Conservation (phyloP, 352 stramenopile genomes). For the Pythium brassicae region DNA sequence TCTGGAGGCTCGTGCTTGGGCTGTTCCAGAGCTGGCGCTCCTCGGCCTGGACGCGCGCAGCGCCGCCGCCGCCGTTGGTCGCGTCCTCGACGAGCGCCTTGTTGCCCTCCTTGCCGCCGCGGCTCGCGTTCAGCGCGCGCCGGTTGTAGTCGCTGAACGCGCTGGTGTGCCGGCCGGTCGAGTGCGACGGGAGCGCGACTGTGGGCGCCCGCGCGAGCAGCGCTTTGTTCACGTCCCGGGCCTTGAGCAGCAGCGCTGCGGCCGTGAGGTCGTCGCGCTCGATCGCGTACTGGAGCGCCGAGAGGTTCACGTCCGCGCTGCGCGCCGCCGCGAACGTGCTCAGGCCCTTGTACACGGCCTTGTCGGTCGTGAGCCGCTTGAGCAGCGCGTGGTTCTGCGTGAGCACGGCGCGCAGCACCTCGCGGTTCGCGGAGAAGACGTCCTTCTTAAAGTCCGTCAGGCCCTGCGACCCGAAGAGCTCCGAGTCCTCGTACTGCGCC, state of each 20-base stretch:
- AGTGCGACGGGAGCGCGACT: slow-evolving; percentile 61
- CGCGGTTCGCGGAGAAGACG: slow-evolving; percentile 42
- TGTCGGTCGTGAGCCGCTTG: slow-evolving; percentile 53
- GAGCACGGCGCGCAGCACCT: slow-evolving; percentile 66
- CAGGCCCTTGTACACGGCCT: slow-evolving; percentile 36
- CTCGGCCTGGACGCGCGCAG: slow-evolving; percentile 7
- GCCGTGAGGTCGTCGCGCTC: slow-evolving; percentile 53
- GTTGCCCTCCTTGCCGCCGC: slow-evolving; percentile 72
- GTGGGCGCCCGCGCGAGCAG: slow-evolving; percentile 38
- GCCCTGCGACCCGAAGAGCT: slow-evolving; percentile 44
- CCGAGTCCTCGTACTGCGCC: slow-evolving; percentile 50
- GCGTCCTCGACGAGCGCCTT: slow-evolving; percentile 52
- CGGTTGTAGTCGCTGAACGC: slow-evolving; percentile 80
- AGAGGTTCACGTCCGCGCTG: slow-evolving; percentile 39
- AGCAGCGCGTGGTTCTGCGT: slow-evolving; percentile 70
- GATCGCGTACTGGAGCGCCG: slow-evolving; percentile 61
- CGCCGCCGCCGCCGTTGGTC: neutral
- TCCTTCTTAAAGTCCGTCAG: slow-evolving; percentile 40
- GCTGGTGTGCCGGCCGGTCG: slow-evolving; percentile 74
- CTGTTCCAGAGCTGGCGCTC: slow-evolving; percentile 35
- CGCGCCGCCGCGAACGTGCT: slow-evolving; percentile 42
- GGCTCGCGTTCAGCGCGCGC: slow-evolving; percentile 76
- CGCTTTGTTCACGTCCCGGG: slow-evolving; percentile 36
- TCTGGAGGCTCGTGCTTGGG: slow-evolving; percentile 42
- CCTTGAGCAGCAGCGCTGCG: slow-evolving; percentile 37